Conservation (phyloP, 2,329 filamentous ascomycete species). For the Aureobasidium sp. region DNA sequence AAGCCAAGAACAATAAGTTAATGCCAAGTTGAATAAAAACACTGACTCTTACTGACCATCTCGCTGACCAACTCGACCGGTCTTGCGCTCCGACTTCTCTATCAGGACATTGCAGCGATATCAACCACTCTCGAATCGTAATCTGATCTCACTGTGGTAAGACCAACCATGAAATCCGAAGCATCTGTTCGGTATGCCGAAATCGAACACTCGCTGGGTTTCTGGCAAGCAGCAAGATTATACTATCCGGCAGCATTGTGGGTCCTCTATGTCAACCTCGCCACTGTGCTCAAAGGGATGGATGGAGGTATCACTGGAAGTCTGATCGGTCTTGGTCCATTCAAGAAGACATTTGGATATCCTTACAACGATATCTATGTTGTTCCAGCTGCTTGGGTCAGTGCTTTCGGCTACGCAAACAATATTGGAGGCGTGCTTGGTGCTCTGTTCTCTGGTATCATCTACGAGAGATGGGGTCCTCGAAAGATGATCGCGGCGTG, state of each 20-base stretch:
- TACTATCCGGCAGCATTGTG: slow-evolving; percentile 21
- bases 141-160: neutral
- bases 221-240: slow-evolving; percentile 19
- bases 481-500: slow-evolving; percentile 18
- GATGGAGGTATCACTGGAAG: slow-evolving; percentile 17
- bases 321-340: slow-evolving; percentile 17
- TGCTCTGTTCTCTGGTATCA: slow-evolving; percentile 7
- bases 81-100: neutral
- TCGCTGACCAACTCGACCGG: neutral
- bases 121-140: no score
- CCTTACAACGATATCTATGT: slow-evolving; percentile 15
- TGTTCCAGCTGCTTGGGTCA: slow-evolving; percentile 19
- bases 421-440: slow-evolving; percentile 16
- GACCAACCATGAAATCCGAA: slow-evolving; percentile 11
- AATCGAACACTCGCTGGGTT: slow-evolving; percentile 8
- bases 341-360: slow-evolving; percentile 11
- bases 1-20: slow-evolving; percentile 2
- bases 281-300: slow-evolving; percentile 15
- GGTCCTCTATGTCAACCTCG: slow-evolving; percentile 15
- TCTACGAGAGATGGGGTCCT: slow-evolving; percentile 19
- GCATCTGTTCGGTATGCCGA: slow-evolving; percentile 4
- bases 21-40: slow-evolving; percentile 13
- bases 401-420: slow-evolving; percentile 21
- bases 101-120: neutral
- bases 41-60: neutral